Percentiles rank a stretch among this genome's conserved stretches.
Conservation (phyloP, 352 stramenopile species). For the Pythium brassicae region DNA sequence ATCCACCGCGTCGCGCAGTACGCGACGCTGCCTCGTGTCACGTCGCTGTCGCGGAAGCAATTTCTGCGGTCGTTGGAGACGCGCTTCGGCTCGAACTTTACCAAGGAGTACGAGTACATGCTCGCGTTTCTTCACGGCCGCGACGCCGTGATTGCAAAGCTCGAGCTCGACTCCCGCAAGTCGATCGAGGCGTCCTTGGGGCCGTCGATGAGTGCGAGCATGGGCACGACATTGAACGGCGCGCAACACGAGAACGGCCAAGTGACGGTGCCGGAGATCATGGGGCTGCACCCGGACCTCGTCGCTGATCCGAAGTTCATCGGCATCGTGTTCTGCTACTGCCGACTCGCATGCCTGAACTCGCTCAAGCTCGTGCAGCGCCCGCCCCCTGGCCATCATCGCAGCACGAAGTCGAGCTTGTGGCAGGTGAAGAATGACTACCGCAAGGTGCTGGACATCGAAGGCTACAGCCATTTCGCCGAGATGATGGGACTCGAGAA, state of each 20-base stretch:
- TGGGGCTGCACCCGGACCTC: slow-evolving; percentile 71
- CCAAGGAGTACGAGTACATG: slow-evolving; percentile 63
- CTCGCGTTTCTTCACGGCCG: slow-evolving; percentile 69
- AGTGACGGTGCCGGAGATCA: slow-evolving; percentile 63
- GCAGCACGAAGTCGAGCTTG: slow-evolving; percentile 64
- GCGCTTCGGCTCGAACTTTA: slow-evolving; percentile 51
- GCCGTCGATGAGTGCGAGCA: background rate
- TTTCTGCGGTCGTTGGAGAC: slow-evolving; percentile 73
- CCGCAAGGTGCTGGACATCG: slow-evolving; percentile 70
- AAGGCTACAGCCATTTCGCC: slow-evolving; percentile 62
- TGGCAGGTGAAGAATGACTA: slow-evolving; percentile 84
- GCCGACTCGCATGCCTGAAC: slow-evolving; percentile 76
- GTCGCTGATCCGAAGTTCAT: slow-evolving; percentile 73
- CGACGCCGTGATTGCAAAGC: slow-evolving; percentile 65
- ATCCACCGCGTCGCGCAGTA: slow-evolving; percentile 80
- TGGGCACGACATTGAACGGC: slow-evolving; percentile 2
- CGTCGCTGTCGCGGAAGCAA: slow-evolving; percentile 65
- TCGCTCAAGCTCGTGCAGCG: slow-evolving; percentile 75
- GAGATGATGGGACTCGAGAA: slow-evolving; percentile 76
- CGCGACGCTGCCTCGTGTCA: slow-evolving; percentile 72
- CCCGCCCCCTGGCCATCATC: slow-evolving; percentile 36
- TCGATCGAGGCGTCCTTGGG: slow-evolving; percentile 13
- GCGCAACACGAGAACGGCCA: slow-evolving; percentile 11
- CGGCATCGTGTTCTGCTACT: slow-evolving; percentile 80
- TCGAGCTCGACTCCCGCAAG: slow-evolving; percentile 45